phyloP scores from a whole-genome alignment of 495 filamentous ascomycete genomes.

The Podospora anserina region DNA sequence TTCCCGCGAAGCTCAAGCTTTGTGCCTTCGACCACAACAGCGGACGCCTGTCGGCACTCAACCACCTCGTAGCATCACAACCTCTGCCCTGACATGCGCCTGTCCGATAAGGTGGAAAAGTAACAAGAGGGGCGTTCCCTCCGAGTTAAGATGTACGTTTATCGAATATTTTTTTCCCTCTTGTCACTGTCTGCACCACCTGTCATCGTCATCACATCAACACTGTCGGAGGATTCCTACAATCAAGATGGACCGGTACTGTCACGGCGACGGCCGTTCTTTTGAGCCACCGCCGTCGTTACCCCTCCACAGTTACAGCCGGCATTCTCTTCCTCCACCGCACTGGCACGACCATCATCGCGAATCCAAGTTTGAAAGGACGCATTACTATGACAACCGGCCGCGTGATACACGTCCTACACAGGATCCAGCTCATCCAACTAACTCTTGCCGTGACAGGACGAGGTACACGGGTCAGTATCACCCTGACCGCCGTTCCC shows the following conservation, averaged over 20 bases:
- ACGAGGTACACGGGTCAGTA: constrained; percentile 47
- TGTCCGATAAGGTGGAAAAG: background rate
- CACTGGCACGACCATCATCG: background rate
- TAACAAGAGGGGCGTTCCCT: constrained; percentile 4
- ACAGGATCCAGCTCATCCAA: constrained; percentile 4
- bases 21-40: background rate
- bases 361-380: background rate
- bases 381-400: background rate
- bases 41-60: background rate
- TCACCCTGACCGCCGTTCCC: constrained; percentile 49
- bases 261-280: background rate
- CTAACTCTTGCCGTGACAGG: constrained; percentile 34
- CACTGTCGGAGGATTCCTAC: background rate
- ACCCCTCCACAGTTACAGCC: too few species aligned
- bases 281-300: too few species aligned
- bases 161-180: background rate
- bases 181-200: background rate
- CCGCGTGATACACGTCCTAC: background rate
- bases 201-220: background rate
- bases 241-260: background rate
- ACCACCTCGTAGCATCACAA: background rate
- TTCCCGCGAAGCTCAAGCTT: background rate
- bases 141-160: constrained; percentile 1
- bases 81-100: background rate
- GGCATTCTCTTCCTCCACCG: background rate